Evolutionary conservation across 192 early-diverging fungal genomes (phyloP).

Genomic region (Neocallimastix lanati): DNA sequence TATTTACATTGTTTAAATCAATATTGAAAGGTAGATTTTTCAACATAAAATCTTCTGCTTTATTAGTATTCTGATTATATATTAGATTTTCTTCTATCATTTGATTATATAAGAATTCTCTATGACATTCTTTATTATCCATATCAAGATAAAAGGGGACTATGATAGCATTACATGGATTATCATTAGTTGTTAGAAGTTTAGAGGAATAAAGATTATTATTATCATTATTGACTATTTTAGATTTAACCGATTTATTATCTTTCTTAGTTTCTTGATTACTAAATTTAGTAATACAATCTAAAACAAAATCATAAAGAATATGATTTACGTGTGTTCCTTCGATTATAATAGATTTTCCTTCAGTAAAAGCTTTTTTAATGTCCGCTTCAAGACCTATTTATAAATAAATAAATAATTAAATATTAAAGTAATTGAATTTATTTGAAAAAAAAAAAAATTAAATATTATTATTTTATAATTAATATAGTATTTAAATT

Average conservation of each 20-base stretch:
- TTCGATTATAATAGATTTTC: neutral
- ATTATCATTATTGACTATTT: too few relatives aligned
- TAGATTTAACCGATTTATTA: too few relatives aligned
- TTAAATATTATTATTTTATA: too few relatives aligned
- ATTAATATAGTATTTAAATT: too few relatives aligned
- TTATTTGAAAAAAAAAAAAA: too few relatives aligned
- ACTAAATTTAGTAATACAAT: neutral
- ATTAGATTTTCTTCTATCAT: neutral
- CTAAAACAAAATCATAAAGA: neutral
- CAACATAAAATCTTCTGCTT: neutral
- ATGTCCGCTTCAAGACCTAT: neutral
- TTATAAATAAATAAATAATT: too few relatives aligned
- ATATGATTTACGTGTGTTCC: neutral
- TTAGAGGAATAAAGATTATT: neutral
- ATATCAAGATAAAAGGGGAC: neutral
- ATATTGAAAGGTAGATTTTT: neutral
- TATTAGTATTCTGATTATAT: neutral
- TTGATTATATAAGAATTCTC: neutral
- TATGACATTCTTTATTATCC: neutral
- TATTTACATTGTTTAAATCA: neutral
- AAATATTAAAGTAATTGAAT: too few relatives aligned
- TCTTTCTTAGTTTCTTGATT: neutral
- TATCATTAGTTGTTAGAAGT: neutral
- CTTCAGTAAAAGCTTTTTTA: neutral
- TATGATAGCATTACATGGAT: neutral